Evolutionary conservation across 768 basidiomycete genomes (phyloP).

Genomic region (Russula abietina): DNA sequence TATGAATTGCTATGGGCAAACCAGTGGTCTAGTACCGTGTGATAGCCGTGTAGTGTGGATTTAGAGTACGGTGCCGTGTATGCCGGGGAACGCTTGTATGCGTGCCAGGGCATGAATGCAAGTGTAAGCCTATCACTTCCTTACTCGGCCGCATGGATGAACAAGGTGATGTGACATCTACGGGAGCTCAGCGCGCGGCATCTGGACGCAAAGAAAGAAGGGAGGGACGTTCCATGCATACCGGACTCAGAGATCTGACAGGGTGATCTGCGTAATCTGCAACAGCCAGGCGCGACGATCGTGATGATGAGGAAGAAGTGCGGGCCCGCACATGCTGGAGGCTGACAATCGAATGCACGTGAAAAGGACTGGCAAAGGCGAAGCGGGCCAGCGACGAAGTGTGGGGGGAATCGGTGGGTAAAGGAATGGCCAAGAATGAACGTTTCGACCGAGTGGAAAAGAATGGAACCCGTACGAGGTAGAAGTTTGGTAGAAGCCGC

Average conservation of each 20-base stretch:
- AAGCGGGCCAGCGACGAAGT: not conserved
- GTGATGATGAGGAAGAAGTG: constrained; percentile 17
- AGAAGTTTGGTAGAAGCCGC: constrained; percentile 7
- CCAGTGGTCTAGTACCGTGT: not conserved
- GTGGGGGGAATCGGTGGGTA: constrained; percentile 1
- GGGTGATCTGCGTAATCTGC: constrained; percentile 21
- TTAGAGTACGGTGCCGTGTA: not conserved
- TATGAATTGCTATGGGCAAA: not conserved
- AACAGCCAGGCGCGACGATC: constrained; percentile 12
- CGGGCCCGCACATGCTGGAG: constrained; percentile 16
- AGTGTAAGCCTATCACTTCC: constrained; percentile 11
- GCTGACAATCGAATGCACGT: constrained; percentile 11
- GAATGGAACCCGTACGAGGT: constrained; percentile 16
- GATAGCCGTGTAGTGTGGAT: not conserved
- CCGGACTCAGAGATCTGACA: not conserved
- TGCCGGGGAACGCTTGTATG: constrained; percentile 1
- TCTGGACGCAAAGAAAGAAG: not conserved
- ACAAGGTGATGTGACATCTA: not conserved
- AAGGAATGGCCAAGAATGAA: constrained; percentile 7
- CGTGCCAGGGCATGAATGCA: not conserved
- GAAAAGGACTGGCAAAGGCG: constrained; percentile 8
- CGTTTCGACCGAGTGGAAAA: constrained; percentile 3
- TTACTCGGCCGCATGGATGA: constrained; percentile 4
- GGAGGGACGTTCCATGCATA: constrained; percentile 6
- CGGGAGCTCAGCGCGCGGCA: not conserved